Evolutionary conservation across 768 basidiomycete genomes (phyloP).

Genomic region (Terana coerulea): DNA sequence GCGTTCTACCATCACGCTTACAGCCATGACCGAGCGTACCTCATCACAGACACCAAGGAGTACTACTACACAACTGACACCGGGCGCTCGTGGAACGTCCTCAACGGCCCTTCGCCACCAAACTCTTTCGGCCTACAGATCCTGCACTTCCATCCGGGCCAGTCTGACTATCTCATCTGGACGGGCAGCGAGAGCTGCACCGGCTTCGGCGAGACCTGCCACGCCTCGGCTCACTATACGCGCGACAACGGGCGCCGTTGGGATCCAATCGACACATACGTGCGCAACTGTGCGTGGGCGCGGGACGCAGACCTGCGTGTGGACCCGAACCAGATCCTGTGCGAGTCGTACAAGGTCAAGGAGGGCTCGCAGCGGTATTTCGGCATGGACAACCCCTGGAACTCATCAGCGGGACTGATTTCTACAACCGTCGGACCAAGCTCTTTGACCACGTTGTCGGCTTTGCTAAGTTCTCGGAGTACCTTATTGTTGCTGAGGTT

Average conservation of each 20-base stretch:
- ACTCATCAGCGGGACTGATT: constrained; percentile 73
- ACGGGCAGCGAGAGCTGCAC: constrained; percentile 72
- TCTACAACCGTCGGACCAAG: constrained; percentile 65
- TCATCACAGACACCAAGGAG: constrained; percentile 64
- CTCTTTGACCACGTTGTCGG: constrained; percentile 89
- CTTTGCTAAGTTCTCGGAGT: constrained; percentile 96
- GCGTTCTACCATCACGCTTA: constrained; percentile 86
- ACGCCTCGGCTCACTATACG: constrained; percentile 71
- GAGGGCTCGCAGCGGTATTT: constrained; percentile 70
- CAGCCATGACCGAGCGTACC: constrained; percentile 78
- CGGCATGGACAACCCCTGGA: constrained; percentile 61
- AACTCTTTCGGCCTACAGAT: constrained; percentile 76
- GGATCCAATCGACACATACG: constrained; percentile 78
- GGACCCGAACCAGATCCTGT: constrained; percentile 86
- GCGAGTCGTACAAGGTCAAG: constrained; percentile 85
- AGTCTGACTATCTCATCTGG: constrained; percentile 86
- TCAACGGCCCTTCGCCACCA: constrained; percentile 62
- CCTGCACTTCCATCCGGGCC: constrained; percentile 80
- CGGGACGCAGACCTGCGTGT: constrained; percentile 72
- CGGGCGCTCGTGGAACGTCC: constrained; percentile 65
- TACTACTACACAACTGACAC: constrained; percentile 83
- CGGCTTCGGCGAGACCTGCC: constrained; percentile 50
- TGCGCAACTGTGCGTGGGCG: constrained; percentile 90
- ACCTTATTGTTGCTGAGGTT: constrained; percentile 92
- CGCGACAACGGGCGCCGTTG: constrained; percentile 76